phyloP scores from a whole-genome alignment of 306 rosid genomes.

The Lablab purpureus region DNA sequence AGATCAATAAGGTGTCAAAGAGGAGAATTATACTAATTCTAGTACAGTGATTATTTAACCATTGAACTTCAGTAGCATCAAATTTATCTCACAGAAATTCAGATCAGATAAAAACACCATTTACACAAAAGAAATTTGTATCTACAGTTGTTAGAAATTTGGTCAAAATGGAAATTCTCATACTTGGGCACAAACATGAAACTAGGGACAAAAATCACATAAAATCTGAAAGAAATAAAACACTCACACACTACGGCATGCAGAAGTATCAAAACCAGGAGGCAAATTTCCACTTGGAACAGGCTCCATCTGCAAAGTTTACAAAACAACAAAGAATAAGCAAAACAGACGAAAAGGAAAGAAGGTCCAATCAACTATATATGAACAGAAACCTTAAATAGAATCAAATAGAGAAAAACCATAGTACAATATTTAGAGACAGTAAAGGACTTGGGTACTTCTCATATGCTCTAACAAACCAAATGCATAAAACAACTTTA shows the following conservation, averaged over 20 bases:
- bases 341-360: conserved; percentile 19
- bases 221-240: conserved; percentile 38
- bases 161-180: neutral
- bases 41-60: conserved; percentile 10
- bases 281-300: conserved; percentile 72
- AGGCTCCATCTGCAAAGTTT: conserved; percentile 65
- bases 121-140: conserved; percentile 20
- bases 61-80: conserved; percentile 30
- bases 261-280: conserved; percentile 66
- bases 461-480: neutral
- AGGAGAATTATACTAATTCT: conserved; percentile 26
- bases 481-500: conserved; percentile 23
- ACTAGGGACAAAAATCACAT: conserved; percentile 8
- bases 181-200: conserved; percentile 11
- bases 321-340: conserved; percentile 39
- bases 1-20: conserved; percentile 36
- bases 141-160: neutral
- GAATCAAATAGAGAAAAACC: neutral
- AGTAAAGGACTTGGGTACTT: neutral
- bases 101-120: conserved; percentile 16
- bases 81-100: conserved; percentile 29
- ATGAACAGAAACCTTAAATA: conserved; percentile 26
- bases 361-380: conserved; percentile 25
- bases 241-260: conserved; percentile 73
- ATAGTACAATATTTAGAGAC: neutral